Evolutionary conservation across 352 stramenopile genomes (phyloP).

Genomic region (Phytophthora lateralis): DNA sequence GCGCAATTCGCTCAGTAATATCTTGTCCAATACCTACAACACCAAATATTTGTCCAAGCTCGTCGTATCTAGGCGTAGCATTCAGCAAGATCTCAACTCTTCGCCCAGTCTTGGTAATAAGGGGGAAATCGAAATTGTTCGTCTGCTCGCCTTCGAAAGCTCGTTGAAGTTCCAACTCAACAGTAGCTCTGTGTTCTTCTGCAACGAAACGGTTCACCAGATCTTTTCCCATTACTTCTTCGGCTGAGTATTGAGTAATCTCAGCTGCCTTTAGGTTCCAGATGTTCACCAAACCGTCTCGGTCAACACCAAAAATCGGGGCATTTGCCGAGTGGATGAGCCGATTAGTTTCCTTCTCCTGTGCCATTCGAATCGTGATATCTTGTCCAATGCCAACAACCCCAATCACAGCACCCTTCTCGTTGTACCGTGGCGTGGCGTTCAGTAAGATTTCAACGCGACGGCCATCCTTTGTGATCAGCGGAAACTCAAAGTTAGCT

Average conservation of each 20-base stretch:
- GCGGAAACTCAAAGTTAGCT: conserved; percentile 66
- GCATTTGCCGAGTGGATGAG: conserved; percentile 76
- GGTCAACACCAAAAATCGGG: conserved; percentile 78
- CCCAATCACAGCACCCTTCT: conserved; percentile 60
- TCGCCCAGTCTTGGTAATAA: conserved; percentile 57
- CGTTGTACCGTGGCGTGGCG: conserved; percentile 58
- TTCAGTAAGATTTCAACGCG: conserved; percentile 61
- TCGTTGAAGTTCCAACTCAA: conserved; percentile 36
- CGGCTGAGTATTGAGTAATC: conserved; percentile 73
- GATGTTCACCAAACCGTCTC: conserved; percentile 60
- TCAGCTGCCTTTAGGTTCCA: conserved; percentile 82
- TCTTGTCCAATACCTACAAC: conserved; percentile 85
- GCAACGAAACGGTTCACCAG: conserved; percentile 67
- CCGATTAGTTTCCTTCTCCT: conserved; percentile 69
- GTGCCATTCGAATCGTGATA: conserved; percentile 67
- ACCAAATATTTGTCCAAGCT: conserved; percentile 73
- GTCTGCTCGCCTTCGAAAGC: conserved; percentile 60
- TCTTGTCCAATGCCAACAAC: conserved; percentile 68
- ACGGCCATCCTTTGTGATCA: conserved; percentile 56
- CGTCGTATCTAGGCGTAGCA: conserved; percentile 69
- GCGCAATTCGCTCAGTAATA: conserved; percentile 59
- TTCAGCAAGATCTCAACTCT: conserved; percentile 66
- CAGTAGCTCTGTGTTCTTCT: conserved; percentile 35
- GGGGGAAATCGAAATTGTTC: conserved; percentile 83
- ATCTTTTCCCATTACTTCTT: conserved; percentile 81